Conservation (phyloP, 495 filamentous ascomycete species). For the Acidomyces sp. region DNA sequence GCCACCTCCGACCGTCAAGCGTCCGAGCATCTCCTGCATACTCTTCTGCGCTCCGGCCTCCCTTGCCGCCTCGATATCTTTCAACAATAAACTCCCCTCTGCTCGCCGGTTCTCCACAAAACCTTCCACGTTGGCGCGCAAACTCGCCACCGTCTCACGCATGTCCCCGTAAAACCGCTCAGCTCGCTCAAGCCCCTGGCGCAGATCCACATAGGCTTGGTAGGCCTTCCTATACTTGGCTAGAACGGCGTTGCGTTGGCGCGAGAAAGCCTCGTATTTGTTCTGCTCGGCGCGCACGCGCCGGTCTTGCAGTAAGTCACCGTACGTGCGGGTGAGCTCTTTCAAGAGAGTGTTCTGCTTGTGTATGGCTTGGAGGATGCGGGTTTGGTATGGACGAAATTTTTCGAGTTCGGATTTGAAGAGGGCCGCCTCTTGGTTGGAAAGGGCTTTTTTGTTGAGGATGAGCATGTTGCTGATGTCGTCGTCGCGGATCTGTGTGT, state of each 20-base stretch:
- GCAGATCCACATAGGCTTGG: constrained; percentile 84
- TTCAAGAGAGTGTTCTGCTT: constrained; percentile 91
- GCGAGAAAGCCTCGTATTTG: constrained; percentile 79
- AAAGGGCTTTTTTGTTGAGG: constrained; percentile 87
- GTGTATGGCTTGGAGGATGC: constrained; percentile 81
- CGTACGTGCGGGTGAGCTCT: constrained; percentile 80
- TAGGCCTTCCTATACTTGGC: constrained; percentile 82
- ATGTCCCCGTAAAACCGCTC: constrained; percentile 91
- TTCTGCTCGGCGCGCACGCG: constrained; percentile 84
- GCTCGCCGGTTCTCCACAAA: constrained; percentile 90
- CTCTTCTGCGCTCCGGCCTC: constrained; percentile 71
- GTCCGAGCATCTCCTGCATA: constrained; percentile 81
- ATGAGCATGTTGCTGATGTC: constrained; percentile 96
- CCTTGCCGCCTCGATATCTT: constrained; percentile 72
- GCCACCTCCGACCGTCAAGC: too few relatives aligned
- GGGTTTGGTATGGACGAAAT: constrained; percentile 83
- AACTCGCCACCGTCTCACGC: constrained; percentile 82
- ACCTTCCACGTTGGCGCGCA: constrained; percentile 92
- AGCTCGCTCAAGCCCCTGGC: constrained; percentile 69
- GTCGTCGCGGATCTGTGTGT: constrained; percentile 71
- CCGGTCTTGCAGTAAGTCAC: constrained; percentile 82
- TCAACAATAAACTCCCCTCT: constrained; percentile 79
- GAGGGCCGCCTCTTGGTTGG: constrained; percentile 74
- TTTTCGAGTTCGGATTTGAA: constrained; percentile 94
- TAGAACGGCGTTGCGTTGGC: constrained; percentile 69